phyloP scores from a whole-genome alignment of 306 rosid species.

The Ceratonia siliqua region DNA sequence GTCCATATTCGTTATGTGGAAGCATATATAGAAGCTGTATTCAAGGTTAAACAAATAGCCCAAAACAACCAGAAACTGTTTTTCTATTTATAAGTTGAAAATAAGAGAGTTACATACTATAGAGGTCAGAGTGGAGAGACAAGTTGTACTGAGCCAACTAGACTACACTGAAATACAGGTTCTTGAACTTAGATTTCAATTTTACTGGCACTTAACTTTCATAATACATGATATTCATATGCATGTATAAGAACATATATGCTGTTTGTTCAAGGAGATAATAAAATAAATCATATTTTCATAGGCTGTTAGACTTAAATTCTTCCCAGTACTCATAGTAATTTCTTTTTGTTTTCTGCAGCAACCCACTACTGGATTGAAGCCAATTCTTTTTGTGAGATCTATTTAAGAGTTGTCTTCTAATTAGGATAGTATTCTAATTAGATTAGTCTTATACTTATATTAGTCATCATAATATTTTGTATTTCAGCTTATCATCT shows the following conservation, averaged over 20 bases:
- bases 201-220: neutral
- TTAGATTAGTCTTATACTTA: no score
- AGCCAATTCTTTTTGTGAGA: neutral
- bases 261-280: neutral
- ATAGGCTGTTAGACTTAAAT: neutral
- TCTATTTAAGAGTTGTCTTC: neutral
- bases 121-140: neutral
- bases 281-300: neutral
- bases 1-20: neutral
- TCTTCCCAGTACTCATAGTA: neutral
- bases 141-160: neutral
- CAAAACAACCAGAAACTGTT: neutral
- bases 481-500: no score
- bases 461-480: no score
- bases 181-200: neutral
- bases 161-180: neutral
- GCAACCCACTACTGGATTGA: neutral
- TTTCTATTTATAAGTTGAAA: neutral
- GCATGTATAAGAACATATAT: neutral
- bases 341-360: constrained; percentile 1
- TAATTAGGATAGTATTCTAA: no score
- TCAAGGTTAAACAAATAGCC: neutral
- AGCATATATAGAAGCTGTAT: neutral
- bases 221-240: constrained; percentile 2
- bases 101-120: neutral